phyloP scores from a whole-genome alignment of 1,284 basidiomycete species.

The Puccinia sorghi region DNA sequence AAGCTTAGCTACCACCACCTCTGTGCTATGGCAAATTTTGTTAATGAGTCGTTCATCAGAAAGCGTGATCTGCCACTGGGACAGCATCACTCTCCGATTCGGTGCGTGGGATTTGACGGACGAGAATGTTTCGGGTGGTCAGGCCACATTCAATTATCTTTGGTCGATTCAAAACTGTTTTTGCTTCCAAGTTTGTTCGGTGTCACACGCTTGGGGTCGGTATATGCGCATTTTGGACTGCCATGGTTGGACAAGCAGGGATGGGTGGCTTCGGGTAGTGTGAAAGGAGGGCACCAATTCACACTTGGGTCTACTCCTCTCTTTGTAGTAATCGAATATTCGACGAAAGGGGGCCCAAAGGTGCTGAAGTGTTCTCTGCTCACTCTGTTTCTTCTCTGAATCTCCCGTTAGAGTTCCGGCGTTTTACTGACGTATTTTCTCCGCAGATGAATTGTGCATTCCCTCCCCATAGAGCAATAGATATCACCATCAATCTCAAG shows the following conservation, averaged over 20 bases:
- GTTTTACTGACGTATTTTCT: not conserved
- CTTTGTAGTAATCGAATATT: not conserved
- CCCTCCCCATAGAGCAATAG: constrained; percentile 9
- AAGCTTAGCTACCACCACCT: too few relatives aligned
- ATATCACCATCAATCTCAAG: constrained; percentile 11
- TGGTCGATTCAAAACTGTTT: not conserved
- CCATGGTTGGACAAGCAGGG: constrained; percentile 25
- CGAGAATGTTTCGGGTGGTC: too few relatives aligned
- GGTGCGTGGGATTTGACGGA: too few relatives aligned
- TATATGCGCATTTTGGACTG: constrained; percentile 20
- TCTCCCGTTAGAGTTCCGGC: not conserved
- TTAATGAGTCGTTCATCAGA: too few relatives aligned
- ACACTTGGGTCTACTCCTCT: not conserved
- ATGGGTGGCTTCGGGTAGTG: too few relatives aligned
- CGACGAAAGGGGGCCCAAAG: not conserved
- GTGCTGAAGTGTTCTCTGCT: not conserved
- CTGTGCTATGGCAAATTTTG: too few relatives aligned
- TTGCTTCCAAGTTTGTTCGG: not conserved
- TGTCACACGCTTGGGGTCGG: constrained; percentile 6
- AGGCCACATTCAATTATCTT: not conserved
- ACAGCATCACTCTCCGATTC: too few relatives aligned
- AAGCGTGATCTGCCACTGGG: too few relatives aligned
- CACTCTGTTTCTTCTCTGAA: not conserved
- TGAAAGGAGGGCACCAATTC: too few relatives aligned
- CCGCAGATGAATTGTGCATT: not conserved